phyloP scores from a whole-genome alignment of 2,329 filamentous ascomycete species.

The Dactylellina parvicollis region DNA sequence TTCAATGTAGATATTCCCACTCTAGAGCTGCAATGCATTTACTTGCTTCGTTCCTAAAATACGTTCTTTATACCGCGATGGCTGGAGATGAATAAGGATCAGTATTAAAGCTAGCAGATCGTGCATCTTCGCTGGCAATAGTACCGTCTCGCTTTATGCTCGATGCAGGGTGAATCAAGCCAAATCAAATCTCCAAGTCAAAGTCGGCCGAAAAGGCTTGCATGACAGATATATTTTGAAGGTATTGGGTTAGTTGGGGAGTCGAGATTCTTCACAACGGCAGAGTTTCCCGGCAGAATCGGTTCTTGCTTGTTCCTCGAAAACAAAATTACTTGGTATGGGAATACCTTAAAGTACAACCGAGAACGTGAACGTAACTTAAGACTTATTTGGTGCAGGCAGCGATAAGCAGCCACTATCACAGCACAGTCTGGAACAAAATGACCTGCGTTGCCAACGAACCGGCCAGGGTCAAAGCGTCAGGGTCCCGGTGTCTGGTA shows the following conservation, averaged over 20 bases:
- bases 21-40: background rate
- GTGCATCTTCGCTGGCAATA: slow-evolving; percentile 1
- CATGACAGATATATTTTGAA: slow-evolving; percentile 19
- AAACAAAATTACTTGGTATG: slow-evolving; percentile 16
- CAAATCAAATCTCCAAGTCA: slow-evolving; percentile 11
- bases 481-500: slow-evolving; percentile 29
- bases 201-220: slow-evolving; percentile 24
- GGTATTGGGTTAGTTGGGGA: slow-evolving; percentile 10
- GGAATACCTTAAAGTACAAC: slow-evolving; percentile 30
- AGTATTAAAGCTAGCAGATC: background rate
- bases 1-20: background rate
- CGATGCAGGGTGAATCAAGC: slow-evolving; percentile 39
- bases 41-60: background rate
- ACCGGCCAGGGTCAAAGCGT: slow-evolving; percentile 11
- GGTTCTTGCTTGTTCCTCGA: slow-evolving; percentile 13
- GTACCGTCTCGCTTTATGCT: slow-evolving; percentile 13
- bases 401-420: slow-evolving; percentile 41
- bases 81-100: background rate
- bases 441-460: slow-evolving; percentile 20
- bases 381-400: slow-evolving; percentile 3
- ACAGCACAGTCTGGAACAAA: slow-evolving; percentile 20
- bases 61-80: background rate
- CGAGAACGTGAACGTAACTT: slow-evolving; percentile 7
- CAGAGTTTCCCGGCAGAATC: slow-evolving; percentile 9
- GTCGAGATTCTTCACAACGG: slow-evolving; percentile 22